Evolutionary conservation across 202 grass and related monocot genomes (phyloP), one percentile per base, ranked within the genome.

Genomic region (Carex sylvatica): DNA sequence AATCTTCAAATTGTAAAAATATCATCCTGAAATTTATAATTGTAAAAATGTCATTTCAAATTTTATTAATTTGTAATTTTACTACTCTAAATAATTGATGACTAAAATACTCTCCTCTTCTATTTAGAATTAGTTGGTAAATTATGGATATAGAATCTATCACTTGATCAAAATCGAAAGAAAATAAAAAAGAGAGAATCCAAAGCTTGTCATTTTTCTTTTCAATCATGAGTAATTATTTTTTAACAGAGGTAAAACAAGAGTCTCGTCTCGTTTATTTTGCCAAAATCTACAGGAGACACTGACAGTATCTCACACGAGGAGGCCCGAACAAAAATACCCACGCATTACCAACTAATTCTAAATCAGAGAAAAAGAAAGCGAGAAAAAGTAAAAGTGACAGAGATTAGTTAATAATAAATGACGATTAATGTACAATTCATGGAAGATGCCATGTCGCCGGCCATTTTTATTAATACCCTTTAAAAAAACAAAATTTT

Each of bases 361-460:
- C 10, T 49, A 36, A 77, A 55, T 76, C 26, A 69, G 14, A 40
- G 38, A 42, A 68, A 68, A 7, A 44, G 73, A 67, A 31, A 49
- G 64, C 42, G 23, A 52, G 14, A 11, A 28, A 79, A 61, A 20
- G n/a, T 24, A 63, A 49, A 65, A 80, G 19, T 5, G 35, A 15
- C 16, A 40, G 49, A 3, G 10, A 65, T 80, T 63, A 78, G 70
- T 65, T 51, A 33, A 84, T 61, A 79, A 47, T 54, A 72, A 23
- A 61, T 52, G 18, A 65, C 16, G 11, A 77, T 77, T 77, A 59
- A 31, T 64, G 9, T 46, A 63, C 31, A 80, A 82, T 70, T 5
- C 89, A 78, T 85, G 80, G 84, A 86, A 85, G 89, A 90, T 97
- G 91, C 73, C 85, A 84, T 74, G 91, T 97, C 91, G 80, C 86